Percentiles rank a stretch among this genome's conserved stretches.
These are phyloP conservation scores for Piromyces finnis DNA, from an alignment of 192 early-diverging fungal species.

Conservation along the genomic window DNA sequence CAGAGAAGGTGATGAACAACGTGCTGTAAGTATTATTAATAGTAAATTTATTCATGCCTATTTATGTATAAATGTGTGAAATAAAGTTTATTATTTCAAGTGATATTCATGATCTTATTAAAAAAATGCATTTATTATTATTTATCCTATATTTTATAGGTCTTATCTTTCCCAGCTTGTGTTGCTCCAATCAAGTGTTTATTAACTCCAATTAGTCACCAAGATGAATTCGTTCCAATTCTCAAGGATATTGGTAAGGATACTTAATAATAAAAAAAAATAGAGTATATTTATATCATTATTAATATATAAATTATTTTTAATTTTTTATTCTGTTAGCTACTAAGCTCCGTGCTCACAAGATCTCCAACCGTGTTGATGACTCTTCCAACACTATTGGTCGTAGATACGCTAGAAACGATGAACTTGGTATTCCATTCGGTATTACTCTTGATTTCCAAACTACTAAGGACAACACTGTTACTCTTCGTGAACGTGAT, in stretches of 20 bases:
- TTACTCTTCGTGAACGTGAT: slow-evolving; percentile 93
- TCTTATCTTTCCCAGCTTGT: slow-evolving; percentile 77
- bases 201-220: slow-evolving; percentile 67
- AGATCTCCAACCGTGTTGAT: slow-evolving; percentile 73
- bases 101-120: too few species aligned
- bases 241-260: slow-evolving; percentile 29
- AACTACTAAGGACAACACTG: slow-evolving; percentile 77
- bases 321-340: slow-evolving; percentile 20
- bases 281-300: too few species aligned
- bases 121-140: too few species aligned
- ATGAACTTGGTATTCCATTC: slow-evolving; percentile 95
- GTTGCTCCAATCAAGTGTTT: slow-evolving; percentile 91
- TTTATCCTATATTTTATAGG: neutral
- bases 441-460: slow-evolving; percentile 97
- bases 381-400: slow-evolving; percentile 80
- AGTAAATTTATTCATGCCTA: too few species aligned
- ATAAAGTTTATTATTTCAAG: too few species aligned
- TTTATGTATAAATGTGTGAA: too few species aligned
- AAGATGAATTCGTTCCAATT: slow-evolving; percentile 57
- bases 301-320: neutral
- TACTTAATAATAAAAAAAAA: neutral
- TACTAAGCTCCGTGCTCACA: slow-evolving; percentile 46
- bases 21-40: slow-evolving; percentile 19
- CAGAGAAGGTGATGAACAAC: slow-evolving; percentile 76
- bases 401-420: slow-evolving; percentile 89